phyloP scores from a whole-genome alignment of 495 filamentous ascomycete genomes.

The Chaetomium fimeti region DNA sequence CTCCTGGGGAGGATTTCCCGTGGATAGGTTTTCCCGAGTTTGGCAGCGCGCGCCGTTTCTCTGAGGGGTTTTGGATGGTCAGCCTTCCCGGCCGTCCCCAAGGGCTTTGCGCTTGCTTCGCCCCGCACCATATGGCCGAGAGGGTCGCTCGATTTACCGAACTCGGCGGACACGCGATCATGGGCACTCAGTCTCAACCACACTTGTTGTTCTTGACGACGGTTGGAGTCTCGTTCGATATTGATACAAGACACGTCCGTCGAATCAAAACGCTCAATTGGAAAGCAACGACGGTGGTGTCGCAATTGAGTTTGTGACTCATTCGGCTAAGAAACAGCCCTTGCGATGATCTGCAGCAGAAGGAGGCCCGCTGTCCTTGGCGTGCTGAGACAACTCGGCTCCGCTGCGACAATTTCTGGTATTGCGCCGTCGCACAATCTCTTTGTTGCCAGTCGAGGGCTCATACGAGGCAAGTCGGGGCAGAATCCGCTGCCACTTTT shows the following conservation, averaged over 20 bases:
- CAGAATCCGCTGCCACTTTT: too few species aligned
- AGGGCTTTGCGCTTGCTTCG: background rate
- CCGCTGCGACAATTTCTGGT: conserved; percentile 11
- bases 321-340: conserved; percentile 18
- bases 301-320: conserved; percentile 38
- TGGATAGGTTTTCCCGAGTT: too few species aligned
- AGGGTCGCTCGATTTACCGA: background rate
- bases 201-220: background rate
- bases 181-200: background rate
- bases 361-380: background rate
- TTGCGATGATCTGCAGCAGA: background rate
- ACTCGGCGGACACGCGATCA: background rate
- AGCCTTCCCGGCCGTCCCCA: background rate
- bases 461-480: background rate
- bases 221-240: background rate
- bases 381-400: background rate
- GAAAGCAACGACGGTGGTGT: background rate
- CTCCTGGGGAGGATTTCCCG: background rate
- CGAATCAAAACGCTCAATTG: conserved; percentile 37
- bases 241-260: conserved; percentile 4
- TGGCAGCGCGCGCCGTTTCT: background rate
- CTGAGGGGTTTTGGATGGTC: background rate
- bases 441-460: too few species aligned
- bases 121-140: background rate
- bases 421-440: too few species aligned